Evolutionary conservation across 2,329 filamentous ascomycete genomes (phyloP).

Genomic region (Furcasterigmium furcatum): DNA sequence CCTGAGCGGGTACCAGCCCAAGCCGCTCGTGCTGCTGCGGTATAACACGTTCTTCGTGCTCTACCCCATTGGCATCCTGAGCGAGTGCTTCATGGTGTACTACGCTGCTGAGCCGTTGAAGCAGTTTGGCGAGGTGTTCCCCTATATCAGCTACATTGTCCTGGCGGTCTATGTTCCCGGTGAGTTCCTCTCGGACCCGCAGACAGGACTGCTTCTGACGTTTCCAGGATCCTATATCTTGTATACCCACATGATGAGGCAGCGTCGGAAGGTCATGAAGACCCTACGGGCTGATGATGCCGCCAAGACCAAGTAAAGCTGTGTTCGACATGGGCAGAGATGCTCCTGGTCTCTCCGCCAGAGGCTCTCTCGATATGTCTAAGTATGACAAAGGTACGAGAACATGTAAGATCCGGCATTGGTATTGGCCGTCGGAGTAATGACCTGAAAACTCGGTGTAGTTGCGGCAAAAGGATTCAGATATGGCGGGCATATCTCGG

Average conservation of each 20-base stretch:
- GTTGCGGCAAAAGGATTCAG: too few species aligned
- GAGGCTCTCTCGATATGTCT: too few species aligned
- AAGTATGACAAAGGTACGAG: too few species aligned
- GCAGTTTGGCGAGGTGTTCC: slow-evolving; percentile 42
- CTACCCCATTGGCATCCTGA: slow-evolving; percentile 87
- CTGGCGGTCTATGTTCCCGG: slow-evolving; percentile 78
- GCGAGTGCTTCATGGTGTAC: slow-evolving; percentile 81
- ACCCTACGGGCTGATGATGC: slow-evolving; percentile 45
- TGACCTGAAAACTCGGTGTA: too few species aligned
- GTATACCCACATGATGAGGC: slow-evolving; percentile 92
- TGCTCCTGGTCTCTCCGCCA: too few species aligned
- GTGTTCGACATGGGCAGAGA: too few species aligned
- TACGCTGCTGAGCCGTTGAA: slow-evolving; percentile 60
- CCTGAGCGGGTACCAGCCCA: slow-evolving; percentile 60
- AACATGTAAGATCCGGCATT: too few species aligned
- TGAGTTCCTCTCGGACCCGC: slow-evolving; percentile 37
- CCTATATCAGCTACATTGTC: slow-evolving; percentile 60
- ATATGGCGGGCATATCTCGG: too few species aligned
- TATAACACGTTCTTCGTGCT: slow-evolving; percentile 93
- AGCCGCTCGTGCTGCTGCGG: slow-evolving; percentile 71
- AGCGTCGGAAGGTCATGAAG: slow-evolving; percentile 76
- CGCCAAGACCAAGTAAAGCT: slow-evolving; percentile 9
- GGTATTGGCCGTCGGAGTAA: too few species aligned
- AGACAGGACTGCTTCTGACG: background rate
- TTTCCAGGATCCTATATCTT: slow-evolving; percentile 68